These are phyloP conservation scores for Mortierella antarctica DNA, from an alignment of 192 early-diverging fungal species.

Conservation along the genomic window DNA sequence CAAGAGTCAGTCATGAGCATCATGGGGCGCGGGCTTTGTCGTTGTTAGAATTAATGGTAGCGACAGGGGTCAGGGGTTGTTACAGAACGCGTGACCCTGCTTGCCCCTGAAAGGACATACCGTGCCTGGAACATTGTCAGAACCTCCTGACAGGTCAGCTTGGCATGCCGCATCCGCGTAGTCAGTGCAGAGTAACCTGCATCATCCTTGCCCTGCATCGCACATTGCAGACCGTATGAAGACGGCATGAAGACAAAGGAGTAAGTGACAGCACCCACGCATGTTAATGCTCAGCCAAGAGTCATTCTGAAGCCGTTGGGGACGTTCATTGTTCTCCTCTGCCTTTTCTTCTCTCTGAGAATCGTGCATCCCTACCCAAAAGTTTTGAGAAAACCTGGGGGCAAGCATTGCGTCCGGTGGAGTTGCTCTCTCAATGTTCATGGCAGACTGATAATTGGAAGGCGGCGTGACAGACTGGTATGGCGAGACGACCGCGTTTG, in stretches of 20 bases:
- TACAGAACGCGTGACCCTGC: not conserved
- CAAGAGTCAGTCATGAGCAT: not conserved
- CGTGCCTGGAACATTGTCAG: conserved; percentile 66
- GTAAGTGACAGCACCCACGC: not conserved
- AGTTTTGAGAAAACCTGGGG: conserved; percentile 37
- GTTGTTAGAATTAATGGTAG: no score
- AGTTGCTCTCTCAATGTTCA: conserved; percentile 30
- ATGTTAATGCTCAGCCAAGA: not conserved
- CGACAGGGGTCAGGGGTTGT: no score
- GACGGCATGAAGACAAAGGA: not conserved
- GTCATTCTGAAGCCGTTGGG: not conserved
- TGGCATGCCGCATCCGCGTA: conserved; percentile 73
- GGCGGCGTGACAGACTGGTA: not conserved
- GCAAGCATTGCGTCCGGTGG: not conserved
- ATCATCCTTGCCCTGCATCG: conserved; percentile 70
- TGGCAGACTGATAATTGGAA: not conserved
- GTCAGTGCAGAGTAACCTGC: conserved; percentile 74
- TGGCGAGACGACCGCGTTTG: no score
- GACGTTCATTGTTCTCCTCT: not conserved
- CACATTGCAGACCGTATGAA: not conserved
- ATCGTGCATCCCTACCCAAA: conserved; percentile 33
- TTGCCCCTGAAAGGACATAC: conserved; percentile 28
- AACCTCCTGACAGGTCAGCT: conserved; percentile 76
- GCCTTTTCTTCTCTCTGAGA: no score
- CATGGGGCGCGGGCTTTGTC: not conserved